Percentiles rank a stretch among this genome's conserved stretches.
These are phyloP conservation scores for Russula compacta DNA, from an alignment of 768 basidiomycete genomes.

Conservation along the genomic window DNA sequence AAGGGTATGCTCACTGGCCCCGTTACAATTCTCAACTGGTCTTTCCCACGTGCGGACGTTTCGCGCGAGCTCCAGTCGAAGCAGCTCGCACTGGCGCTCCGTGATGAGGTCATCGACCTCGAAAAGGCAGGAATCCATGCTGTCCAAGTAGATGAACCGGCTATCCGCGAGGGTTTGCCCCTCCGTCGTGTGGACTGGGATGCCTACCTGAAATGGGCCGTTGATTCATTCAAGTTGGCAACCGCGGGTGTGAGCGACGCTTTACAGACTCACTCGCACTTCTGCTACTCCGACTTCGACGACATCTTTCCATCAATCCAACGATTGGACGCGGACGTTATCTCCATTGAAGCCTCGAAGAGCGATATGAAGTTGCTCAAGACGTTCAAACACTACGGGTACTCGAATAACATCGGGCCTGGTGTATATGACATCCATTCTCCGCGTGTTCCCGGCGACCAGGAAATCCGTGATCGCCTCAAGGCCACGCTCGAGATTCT, in stretches of 20 bases:
- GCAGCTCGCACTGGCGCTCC: constrained; percentile 95
- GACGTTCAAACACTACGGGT: constrained; percentile 91
- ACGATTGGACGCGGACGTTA: constrained; percentile 95
- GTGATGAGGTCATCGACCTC: constrained; percentile 96
- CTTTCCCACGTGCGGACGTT: constrained; percentile 98
- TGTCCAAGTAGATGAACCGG: constrained; percentile 99
- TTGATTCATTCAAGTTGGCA: constrained; percentile 96
- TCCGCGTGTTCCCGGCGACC: constrained; percentile 87
- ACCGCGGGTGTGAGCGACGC: constrained; percentile 92
- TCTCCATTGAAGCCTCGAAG: constrained; percentile 98
- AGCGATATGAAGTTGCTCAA: constrained; percentile 94
- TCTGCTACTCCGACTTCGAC: constrained; percentile 98
- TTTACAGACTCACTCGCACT: constrained; percentile 97
- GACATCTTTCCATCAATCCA: constrained; percentile 98
- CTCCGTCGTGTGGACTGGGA: constrained; percentile 96
- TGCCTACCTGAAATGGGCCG: constrained; percentile 93
- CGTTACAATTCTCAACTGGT: constrained; percentile 99
- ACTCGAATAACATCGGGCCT: constrained; percentile 96
- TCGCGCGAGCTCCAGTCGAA: constrained; percentile 94
- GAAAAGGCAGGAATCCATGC: constrained; percentile 94
- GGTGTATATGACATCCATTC: constrained; percentile 99
- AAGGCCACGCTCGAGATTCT: constrained; percentile 76
- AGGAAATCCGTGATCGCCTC: constrained; percentile 93
- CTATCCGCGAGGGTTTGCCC: constrained; percentile 98
- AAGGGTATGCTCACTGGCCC: constrained; percentile 99